These are phyloP conservation scores for Euphorbia schlechtendalii DNA, from an alignment of 441 rosid species.

Conservation along the genomic window DNA sequence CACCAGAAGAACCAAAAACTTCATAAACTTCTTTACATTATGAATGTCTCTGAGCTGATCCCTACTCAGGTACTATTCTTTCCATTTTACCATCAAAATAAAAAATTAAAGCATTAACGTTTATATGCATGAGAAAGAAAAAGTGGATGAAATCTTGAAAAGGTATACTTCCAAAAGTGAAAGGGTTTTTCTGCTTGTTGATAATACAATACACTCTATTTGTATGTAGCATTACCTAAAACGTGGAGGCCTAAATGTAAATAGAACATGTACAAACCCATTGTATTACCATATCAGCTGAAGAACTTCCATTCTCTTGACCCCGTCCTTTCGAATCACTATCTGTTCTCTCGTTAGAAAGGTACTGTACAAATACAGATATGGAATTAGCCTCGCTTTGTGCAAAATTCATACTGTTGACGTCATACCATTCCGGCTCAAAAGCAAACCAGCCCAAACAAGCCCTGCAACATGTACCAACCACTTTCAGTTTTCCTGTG, in stretches of 20 bases:
- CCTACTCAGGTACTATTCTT: not conserved
- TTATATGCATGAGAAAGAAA: not conserved
- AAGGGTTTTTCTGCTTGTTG: not conserved
- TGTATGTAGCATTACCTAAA: not conserved
- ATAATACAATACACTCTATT: not conserved
- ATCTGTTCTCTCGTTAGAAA: conserved; percentile 61
- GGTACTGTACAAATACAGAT: conserved; percentile 67
- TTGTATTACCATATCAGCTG: conserved; percentile 47
- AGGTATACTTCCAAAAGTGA: too few relatives aligned
- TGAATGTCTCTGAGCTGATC: not conserved
- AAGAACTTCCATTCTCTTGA: conserved; percentile 49
- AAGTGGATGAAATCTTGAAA: not conserved
- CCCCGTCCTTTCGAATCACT: conserved; percentile 57
- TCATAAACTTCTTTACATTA: not conserved
- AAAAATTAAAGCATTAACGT: not conserved
- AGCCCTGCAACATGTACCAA: conserved; percentile 50
- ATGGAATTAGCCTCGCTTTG: conserved; percentile 86
- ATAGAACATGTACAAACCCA: not conserved
- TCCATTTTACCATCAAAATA: not conserved
- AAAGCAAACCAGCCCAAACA: conserved; percentile 97
- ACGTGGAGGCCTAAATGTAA: not conserved
- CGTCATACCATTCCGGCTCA: conserved; percentile 90
- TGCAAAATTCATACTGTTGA: conserved; percentile 54
- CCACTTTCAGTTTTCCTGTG: conserved; percentile 19
- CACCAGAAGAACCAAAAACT: conserved; percentile 7